Base-by-base conservation (phyloP, 306 rosid genomes). In the Pyrus betulifolia region DNA sequence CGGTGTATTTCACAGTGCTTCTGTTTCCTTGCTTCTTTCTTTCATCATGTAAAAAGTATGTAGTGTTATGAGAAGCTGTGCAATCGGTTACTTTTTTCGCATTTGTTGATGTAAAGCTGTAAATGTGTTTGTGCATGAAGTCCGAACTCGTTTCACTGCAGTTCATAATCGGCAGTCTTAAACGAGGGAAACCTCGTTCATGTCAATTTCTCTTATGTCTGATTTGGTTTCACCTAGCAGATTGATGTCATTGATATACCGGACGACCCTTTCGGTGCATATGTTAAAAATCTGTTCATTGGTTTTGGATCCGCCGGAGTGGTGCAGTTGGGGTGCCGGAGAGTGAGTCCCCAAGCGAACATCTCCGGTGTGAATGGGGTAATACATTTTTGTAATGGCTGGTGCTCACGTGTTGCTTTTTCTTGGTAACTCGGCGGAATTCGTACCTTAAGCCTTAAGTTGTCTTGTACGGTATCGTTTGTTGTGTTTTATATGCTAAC, bases 51-150 rank as follows among this genome's bases (percentile, higher is more conserved):
- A 86, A 81, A 86, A 49, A 49, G 19, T 84, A 76, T 86, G 83
- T 70, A 62, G 73, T 79, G 62, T 72, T 74, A 33, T 80, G 83
- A 85, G 51, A 21, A 78, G 78, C 44, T 75, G 44, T 42, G 59
- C 44, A 44, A 61, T 61, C 30, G 44, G 31, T 66, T 23, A 70
- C 76, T 46, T 77, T 31, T 72, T 54, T 30, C 67, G 66, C 18
- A 71, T 69, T 75, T 57, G 78, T 57, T 78, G 52, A 27, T 76
- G 76, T 73, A 69, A 81, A 87, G 73, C 73, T 89, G 86, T 85
- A 77, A 63, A 85, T 80, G 63, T 79, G 77, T 80, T 65, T 67
- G 77, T 78, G 40, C 69, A 57, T 73, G 77, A 77, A 82, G 60
- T 72, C 38, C 69, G 81, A 78, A 79, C 70, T 28, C 40, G 51